phyloP scores from a whole-genome alignment of 306 rosid species.

The Bauhinia variegata region DNA sequence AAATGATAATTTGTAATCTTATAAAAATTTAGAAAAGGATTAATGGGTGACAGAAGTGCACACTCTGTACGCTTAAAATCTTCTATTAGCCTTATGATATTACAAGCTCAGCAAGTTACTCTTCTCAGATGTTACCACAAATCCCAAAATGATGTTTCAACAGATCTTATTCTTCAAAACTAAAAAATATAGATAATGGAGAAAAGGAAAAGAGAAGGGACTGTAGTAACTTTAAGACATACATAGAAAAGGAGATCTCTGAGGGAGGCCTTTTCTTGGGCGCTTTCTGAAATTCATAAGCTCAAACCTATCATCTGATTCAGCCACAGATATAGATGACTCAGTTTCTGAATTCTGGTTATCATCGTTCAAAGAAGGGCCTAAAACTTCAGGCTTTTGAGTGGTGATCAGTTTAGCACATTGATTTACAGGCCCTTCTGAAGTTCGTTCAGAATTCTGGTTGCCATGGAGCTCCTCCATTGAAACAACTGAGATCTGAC shows the following conservation, averaged over 20 bases:
- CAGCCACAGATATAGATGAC: constrained; percentile 75
- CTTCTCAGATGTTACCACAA: constrained; percentile 38
- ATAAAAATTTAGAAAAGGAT: too few species aligned
- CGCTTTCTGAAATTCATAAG: constrained; percentile 75
- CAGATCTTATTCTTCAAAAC: constrained; percentile 37
- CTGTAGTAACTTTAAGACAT: constrained; percentile 24
- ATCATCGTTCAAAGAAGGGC: constrained; percentile 42
- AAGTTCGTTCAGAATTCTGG: constrained; percentile 21
- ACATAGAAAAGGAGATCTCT: constrained; percentile 61
- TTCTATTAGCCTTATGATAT: constrained; percentile 48
- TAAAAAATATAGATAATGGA: constrained; percentile 12
- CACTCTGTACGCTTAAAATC: constrained; percentile 9
- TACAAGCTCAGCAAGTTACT: constrained; percentile 53
- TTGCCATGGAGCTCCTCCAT: constrained; percentile 46
- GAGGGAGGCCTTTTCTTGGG: constrained; percentile 80
- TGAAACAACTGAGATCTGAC: constrained; percentile 49
- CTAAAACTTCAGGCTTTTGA: constrained; percentile 48
- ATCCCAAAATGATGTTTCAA: constrained; percentile 46
- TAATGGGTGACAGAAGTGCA: constrained; percentile 13
- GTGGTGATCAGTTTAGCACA: constrained; percentile 32
- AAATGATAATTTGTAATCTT: too few species aligned
- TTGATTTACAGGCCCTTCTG: constrained; percentile 43
- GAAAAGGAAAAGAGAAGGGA: constrained; percentile 14
- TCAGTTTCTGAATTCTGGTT: constrained; percentile 63
- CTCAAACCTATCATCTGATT: constrained; percentile 68